phyloP scores from a whole-genome alignment of 2,329 filamentous ascomycete species.

The Penicillium glabrum region DNA sequence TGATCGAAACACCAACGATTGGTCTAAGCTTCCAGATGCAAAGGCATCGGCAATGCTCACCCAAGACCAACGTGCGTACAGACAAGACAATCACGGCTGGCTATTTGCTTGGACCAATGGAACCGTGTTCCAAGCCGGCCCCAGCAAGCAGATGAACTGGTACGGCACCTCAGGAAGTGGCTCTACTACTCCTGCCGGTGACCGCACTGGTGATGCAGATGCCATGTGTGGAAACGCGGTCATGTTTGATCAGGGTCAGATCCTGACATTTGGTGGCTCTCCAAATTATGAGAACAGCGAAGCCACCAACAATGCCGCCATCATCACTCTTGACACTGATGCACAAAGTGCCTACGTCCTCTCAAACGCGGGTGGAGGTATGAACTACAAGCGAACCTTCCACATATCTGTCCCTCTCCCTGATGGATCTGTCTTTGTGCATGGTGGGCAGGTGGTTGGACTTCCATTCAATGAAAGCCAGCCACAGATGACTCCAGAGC shows the following conservation, averaged over 20 bases:
- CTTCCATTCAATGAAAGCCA: constrained; percentile 47
- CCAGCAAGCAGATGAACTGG: constrained; percentile 58
- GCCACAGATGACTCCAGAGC: constrained; percentile 45
- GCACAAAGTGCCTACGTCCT: constrained; percentile 30
- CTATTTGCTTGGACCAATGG: constrained; percentile 52
- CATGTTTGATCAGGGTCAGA: constrained; percentile 61
- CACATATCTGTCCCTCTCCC: constrained; percentile 52
- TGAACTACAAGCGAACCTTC: constrained; percentile 44
- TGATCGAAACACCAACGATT: constrained; percentile 34
- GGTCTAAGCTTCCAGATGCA: constrained; percentile 49
- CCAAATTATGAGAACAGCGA: constrained; percentile 43
- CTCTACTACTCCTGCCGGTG: constrained; percentile 42
- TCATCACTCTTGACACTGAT: constrained; percentile 48
- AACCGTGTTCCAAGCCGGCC: constrained; percentile 57
- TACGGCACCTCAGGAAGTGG: constrained; percentile 49
- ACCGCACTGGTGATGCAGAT: constrained; percentile 45
- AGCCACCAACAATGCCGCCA: constrained; percentile 47
- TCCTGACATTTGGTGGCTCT: constrained; percentile 54
- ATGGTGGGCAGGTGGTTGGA: constrained; percentile 48
- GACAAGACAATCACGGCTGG: constrained; percentile 55
- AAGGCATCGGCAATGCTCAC: constrained; percentile 50
- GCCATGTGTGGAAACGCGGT: constrained; percentile 58
- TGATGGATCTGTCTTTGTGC: constrained; percentile 49
- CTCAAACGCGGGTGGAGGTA: constrained; percentile 46
- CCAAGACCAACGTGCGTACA: constrained; percentile 33